Conservation (phyloP, 164 flowering plant species). For the Nelumbo lutea region DNA sequence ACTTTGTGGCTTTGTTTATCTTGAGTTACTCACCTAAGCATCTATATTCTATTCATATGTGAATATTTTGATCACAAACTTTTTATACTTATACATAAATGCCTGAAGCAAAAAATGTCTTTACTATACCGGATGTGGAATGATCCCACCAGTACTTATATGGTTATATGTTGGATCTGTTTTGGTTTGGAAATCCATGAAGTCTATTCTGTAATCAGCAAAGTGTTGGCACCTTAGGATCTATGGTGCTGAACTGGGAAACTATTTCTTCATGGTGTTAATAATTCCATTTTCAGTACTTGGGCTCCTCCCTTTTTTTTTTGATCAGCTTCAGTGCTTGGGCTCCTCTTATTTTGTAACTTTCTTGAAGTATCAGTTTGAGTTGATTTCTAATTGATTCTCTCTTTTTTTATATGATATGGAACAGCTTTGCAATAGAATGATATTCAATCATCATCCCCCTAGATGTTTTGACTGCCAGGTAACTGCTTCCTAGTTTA, state of each 20-base stretch:
- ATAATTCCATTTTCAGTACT: too few relatives aligned
- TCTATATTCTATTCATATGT: not conserved
- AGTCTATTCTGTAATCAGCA: not conserved
- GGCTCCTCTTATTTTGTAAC: not conserved
- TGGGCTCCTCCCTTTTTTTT: too few relatives aligned
- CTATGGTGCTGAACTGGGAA: not conserved
- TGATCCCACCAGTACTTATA: not conserved
- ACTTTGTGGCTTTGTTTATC: constrained; percentile 23
- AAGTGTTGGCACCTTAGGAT: not conserved
- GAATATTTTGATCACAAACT: not conserved
- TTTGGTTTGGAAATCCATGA: not conserved
- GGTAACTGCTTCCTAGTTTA: constrained; percentile 36
- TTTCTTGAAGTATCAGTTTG: not conserved
- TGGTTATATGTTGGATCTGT: not conserved
- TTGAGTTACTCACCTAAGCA: not conserved
- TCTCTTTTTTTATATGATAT: constrained; percentile 15
- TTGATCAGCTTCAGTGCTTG: too few relatives aligned
- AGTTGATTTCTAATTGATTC: constrained; percentile 5
- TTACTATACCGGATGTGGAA: not conserved
- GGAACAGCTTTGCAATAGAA: constrained; percentile 75
- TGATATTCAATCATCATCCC: constrained; percentile 91
- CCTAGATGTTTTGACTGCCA: constrained; percentile 76
- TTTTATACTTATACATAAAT: not conserved
- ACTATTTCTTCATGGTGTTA: not conserved
- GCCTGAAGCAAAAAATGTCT: not conserved